phyloP scores from a whole-genome alignment of 75 land plant species.

The Sequoia sempervirens region DNA sequence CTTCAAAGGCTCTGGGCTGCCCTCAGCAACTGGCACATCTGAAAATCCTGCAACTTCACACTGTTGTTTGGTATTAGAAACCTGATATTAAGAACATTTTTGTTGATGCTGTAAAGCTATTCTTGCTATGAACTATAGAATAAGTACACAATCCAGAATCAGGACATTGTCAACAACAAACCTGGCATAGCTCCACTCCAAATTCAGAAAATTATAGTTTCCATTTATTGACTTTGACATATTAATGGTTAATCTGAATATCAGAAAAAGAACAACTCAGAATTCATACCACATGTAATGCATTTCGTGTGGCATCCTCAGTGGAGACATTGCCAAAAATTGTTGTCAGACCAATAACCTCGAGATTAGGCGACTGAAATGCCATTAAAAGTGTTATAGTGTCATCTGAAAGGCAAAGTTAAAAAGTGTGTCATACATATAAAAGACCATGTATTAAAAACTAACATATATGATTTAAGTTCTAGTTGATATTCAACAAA shows the following conservation, averaged over 20 bases:
- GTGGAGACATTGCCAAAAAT: slow-evolving; percentile 84
- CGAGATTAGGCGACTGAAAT: slow-evolving; percentile 71
- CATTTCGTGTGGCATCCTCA: slow-evolving; percentile 67
- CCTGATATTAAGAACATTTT: slow-evolving; percentile 4
- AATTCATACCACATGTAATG: slow-evolving; percentile 69
- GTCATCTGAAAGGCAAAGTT: slow-evolving; percentile 59
- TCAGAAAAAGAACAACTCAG: slow-evolving; percentile 5
- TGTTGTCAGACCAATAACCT: slow-evolving; percentile 82
- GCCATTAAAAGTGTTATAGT: slow-evolving; percentile 90
- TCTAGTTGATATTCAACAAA: background rate
- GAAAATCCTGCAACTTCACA: too few species aligned
- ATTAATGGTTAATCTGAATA: background rate
- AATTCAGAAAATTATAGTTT: background rate
- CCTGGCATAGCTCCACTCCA: background rate
- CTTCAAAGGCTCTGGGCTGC: too few species aligned
- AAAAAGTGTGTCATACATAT: background rate
- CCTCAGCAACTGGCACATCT: too few species aligned
- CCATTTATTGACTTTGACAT: background rate
- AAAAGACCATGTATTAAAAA: background rate
- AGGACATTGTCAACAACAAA: background rate
- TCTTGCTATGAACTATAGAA: background rate
- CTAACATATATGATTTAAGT: background rate
- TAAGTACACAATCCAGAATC: background rate
- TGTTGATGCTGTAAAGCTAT: slow-evolving; percentile 5
- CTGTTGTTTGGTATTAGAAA: slow-evolving; percentile 25